A percentile compares a stretch with the other conserved stretches of the same genome.
These are phyloP conservation scores for Dichotomocladium elegans DNA, from an alignment of 371 early-diverging fungal species.

Conservation along the genomic window DNA sequence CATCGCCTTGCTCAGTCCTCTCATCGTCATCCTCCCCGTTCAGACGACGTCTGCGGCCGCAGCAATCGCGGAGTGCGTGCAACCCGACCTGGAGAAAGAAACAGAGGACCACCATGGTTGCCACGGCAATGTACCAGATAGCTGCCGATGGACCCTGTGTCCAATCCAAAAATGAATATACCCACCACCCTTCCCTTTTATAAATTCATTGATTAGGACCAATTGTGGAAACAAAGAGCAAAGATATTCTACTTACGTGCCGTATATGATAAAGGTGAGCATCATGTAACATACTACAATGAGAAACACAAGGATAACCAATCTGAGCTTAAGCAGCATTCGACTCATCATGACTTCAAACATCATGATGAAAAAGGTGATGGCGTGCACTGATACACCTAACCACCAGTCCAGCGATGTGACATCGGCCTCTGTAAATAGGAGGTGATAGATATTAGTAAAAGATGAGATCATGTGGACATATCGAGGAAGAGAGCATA, in stretches of 20 bases:
- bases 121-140: constrained; percentile 43
- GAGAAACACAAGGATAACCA: constrained; percentile 31
- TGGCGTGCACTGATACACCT: constrained; percentile 47
- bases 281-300: constrained; percentile 46
- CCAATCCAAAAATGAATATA: constrained; percentile 57
- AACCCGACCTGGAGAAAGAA: constrained; percentile 40
- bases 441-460: not conserved
- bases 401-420: constrained; percentile 30
- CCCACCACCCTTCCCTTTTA: constrained; percentile 39
- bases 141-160: constrained; percentile 37
- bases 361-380: constrained; percentile 47
- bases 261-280: constrained; percentile 44
- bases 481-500: no score
- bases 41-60: not conserved
- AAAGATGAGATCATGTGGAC: not conserved
- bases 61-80: constrained; percentile 36
- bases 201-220: no score
- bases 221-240: no score
- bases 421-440: constrained; percentile 1
- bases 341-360: constrained; percentile 46
- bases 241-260: constrained; percentile 33
- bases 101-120: constrained; percentile 25
- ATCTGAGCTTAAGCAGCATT: constrained; percentile 31
- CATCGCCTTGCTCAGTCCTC: not conserved
- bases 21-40: not conserved